phyloP scores from a whole-genome alignment of 495 filamentous ascomycete genomes.

The Aspergillus biplanus region DNA sequence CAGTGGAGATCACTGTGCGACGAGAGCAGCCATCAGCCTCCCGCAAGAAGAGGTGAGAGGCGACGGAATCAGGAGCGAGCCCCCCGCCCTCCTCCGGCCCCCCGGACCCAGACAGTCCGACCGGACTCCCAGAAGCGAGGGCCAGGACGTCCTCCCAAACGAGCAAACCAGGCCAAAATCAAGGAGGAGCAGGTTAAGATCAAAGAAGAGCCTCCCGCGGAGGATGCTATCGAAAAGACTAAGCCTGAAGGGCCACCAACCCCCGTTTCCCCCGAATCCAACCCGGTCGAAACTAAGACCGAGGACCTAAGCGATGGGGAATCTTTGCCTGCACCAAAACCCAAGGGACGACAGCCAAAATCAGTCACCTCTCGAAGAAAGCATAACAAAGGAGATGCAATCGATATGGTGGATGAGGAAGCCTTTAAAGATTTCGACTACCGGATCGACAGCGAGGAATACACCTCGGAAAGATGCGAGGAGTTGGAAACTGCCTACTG shows the following conservation, averaged over 20 bases:
- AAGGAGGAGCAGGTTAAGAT: conserved; percentile 51
- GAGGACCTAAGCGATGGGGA: conserved; percentile 57
- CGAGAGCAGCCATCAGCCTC: conserved; percentile 92
- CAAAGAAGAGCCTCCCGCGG: conserved; percentile 49
- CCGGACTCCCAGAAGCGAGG: conserved; percentile 51
- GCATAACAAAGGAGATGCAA: conserved; percentile 73
- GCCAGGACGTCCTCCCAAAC: conserved; percentile 53
- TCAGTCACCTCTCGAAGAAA: conserved; percentile 73
- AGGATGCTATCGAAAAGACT: conserved; percentile 42
- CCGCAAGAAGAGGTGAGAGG: conserved; percentile 89
- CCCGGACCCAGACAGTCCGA: conserved; percentile 36
- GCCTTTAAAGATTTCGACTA: conserved; percentile 91
- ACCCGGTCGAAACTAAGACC: conserved; percentile 50
- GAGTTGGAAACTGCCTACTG: conserved; percentile 94
- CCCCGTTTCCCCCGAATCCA: conserved; percentile 55
- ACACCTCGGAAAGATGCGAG: conserved; percentile 85
- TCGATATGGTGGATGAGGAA: conserved; percentile 76
- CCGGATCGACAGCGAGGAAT: conserved; percentile 79
- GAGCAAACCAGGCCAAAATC: conserved; percentile 43
- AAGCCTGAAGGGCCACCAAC: conserved; percentile 54
- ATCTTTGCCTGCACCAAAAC: conserved; percentile 46
- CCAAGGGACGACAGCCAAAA: conserved; percentile 58
- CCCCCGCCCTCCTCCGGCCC: conserved; percentile 41
- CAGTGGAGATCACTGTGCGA: conserved; percentile 93
- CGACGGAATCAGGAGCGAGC: conserved; percentile 72